Conservation (phyloP, 2,329 filamentous ascomycete genomes). For the Macrophomina pseudophaseolina region DNA sequence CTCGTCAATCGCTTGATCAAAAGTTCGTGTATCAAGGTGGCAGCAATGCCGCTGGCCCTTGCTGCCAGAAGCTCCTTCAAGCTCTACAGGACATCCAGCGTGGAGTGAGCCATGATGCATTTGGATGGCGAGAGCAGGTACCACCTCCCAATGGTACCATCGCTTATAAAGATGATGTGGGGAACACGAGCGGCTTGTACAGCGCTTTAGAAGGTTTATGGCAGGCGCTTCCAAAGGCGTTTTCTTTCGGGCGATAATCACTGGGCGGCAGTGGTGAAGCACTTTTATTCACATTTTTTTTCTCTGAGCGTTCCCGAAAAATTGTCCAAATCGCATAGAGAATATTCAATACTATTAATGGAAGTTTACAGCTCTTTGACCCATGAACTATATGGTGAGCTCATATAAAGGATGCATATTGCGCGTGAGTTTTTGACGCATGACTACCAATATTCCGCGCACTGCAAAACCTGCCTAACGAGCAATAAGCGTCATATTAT, state of each 20-base stretch:
- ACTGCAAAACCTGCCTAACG: too few relatives aligned
- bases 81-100: conserved; percentile 9
- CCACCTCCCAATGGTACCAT: neutral
- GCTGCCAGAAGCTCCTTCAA: conserved; percentile 8
- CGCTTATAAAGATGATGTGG: neutral
- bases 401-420: neutral
- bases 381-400: neutral
- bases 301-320: too few relatives aligned
- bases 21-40: conserved; percentile 32
- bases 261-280: neutral
- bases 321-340: too few relatives aligned
- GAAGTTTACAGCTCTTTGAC: neutral
- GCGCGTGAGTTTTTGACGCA: neutral
- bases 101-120: conserved; percentile 12
- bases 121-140: conserved; percentile 16
- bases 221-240: conserved; percentile 9
- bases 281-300: neutral
- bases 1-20: conserved; percentile 29
- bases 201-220: neutral
- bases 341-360: too few relatives aligned
- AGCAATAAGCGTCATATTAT: too few relatives aligned
- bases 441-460: too few relatives aligned
- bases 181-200: neutral
- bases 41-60: neutral
- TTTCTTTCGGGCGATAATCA: neutral